Conservation (phyloP, 805 yeast genomes). For the Isabelozyma gotoi region DNA sequence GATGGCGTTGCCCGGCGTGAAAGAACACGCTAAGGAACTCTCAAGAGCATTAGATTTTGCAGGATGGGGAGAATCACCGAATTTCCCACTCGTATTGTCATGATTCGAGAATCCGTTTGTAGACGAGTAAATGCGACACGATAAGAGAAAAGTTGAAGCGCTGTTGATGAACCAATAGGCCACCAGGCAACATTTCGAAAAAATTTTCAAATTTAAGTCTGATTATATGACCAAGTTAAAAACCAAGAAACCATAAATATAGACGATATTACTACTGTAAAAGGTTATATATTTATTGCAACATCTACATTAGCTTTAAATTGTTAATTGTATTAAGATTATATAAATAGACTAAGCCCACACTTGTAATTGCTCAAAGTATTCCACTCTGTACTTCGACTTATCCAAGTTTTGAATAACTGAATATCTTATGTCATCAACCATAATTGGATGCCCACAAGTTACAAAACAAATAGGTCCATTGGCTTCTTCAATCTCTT, state of each 20-base stretch:
- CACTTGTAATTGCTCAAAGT: constrained; percentile 28
- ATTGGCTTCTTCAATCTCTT: constrained; percentile 31
- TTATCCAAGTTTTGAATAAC: constrained; percentile 20
- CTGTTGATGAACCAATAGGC: constrained; percentile 2
- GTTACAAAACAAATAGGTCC: constrained; percentile 23
- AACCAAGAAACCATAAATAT: neutral
- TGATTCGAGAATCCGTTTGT: constrained; percentile 22
- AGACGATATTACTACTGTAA: neutral
- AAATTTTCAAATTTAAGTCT: too few species aligned
- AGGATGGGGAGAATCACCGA: constrained; percentile 61
- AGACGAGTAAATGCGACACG: constrained; percentile 49
- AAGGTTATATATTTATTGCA: neutral
- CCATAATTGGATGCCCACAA: constrained; percentile 26
- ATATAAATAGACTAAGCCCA: constrained; percentile 13
- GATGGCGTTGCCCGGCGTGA: constrained; percentile 59
- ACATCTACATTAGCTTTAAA: too few species aligned
- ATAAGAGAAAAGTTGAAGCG: constrained; percentile 38
- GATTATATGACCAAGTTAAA: too few species aligned
- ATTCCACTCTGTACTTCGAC: constrained; percentile 27
- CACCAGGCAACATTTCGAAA: neutral
- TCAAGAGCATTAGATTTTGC: constrained; percentile 44
- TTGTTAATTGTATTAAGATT: neutral
- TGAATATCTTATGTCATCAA: constrained; percentile 26
- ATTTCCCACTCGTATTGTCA: constrained; percentile 56
- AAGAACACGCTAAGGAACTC: constrained; percentile 53